phyloP scores from a whole-genome alignment of 192 early-diverging fungal species.

The Linnemannia schmuckeri region DNA sequence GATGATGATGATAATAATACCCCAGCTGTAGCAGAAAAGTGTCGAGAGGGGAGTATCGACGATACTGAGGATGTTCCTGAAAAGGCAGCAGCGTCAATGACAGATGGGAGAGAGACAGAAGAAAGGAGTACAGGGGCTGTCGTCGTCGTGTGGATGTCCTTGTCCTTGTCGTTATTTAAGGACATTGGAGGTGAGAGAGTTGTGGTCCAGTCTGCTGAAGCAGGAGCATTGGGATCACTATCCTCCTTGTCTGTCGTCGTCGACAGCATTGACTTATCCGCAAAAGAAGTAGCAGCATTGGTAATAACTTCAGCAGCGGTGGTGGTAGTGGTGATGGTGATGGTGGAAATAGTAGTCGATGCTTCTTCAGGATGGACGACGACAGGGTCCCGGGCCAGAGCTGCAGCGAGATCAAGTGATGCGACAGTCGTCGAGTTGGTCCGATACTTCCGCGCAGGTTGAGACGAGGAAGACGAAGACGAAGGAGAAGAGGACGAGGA shows the following conservation, averaged over 20 bases:
- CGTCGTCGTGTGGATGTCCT: neutral
- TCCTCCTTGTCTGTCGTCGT: neutral
- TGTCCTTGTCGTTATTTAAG: neutral
- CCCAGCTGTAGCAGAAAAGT: neutral
- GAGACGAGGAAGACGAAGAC: neutral
- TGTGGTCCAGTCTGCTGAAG: neutral
- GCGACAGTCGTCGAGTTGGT: slow-evolving; percentile 22
- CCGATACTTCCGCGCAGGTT: slow-evolving; percentile 24
- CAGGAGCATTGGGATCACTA: neutral
- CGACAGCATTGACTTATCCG: neutral
- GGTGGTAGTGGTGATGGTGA: neutral
- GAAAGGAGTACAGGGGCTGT: neutral
- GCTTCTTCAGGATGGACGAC: neutral
- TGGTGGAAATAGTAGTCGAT: neutral
- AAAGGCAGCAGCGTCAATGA: neutral
- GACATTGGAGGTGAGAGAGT: neutral
- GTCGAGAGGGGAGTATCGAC: neutral
- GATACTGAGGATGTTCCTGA: neutral
- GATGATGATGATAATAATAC: too few species aligned
- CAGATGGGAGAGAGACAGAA: neutral
- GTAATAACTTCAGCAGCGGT: neutral
- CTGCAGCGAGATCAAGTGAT: slow-evolving; percentile 26
- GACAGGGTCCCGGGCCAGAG: neutral
- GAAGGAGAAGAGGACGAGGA: neutral
- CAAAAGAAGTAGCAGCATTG: neutral